phyloP scores from a whole-genome alignment of 306 rosid species.

The Canavalia gladiata region DNA sequence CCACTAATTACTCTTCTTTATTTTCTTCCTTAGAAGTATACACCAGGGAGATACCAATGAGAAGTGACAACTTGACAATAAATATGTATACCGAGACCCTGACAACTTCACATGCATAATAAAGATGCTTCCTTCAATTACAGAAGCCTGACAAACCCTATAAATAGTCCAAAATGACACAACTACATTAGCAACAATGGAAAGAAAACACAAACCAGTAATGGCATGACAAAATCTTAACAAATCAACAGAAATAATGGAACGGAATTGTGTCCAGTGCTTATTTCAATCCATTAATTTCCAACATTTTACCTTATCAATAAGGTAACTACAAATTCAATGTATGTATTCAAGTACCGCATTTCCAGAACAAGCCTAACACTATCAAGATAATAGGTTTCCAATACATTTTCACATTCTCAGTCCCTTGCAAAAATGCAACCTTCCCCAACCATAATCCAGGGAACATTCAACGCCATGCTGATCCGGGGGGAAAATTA shows the following conservation, averaged over 20 bases:
- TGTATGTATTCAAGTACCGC: slow-evolving; percentile 14
- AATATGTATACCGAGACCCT: slow-evolving; percentile 38
- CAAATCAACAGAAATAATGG: slow-evolving; percentile 32
- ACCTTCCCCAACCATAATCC: slow-evolving; percentile 45
- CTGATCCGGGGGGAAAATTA: not conserved
- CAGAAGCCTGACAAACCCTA: slow-evolving; percentile 47
- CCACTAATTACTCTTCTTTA: slow-evolving; percentile 39
- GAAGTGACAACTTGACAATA: slow-evolving; percentile 37
- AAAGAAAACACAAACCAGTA: slow-evolving; percentile 30
- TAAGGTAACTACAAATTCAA: slow-evolving; percentile 44
- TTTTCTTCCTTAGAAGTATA: slow-evolving; percentile 43
- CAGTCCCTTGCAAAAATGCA: slow-evolving; percentile 32
- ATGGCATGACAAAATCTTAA: not conserved
- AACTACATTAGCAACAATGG: slow-evolving; percentile 47
- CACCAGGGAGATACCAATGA: slow-evolving; percentile 35
- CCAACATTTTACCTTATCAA: slow-evolving; percentile 33
- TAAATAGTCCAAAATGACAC: slow-evolving; percentile 46
- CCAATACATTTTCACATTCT: slow-evolving; percentile 40
- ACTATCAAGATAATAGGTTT: slow-evolving; percentile 38
- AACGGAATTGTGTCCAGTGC: slow-evolving; percentile 26
- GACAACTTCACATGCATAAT: slow-evolving; percentile 33
- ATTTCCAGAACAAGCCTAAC: slow-evolving; percentile 46
- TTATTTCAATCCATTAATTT: slow-evolving; percentile 44
- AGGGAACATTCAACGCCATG: slow-evolving; percentile 36
- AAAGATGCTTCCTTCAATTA: slow-evolving; percentile 43